Percentiles rank a stretch among this genome's conserved stretches.
phyloP scores from a whole-genome alignment of 768 basidiomycete species.

The Roridomyces roridus region DNA sequence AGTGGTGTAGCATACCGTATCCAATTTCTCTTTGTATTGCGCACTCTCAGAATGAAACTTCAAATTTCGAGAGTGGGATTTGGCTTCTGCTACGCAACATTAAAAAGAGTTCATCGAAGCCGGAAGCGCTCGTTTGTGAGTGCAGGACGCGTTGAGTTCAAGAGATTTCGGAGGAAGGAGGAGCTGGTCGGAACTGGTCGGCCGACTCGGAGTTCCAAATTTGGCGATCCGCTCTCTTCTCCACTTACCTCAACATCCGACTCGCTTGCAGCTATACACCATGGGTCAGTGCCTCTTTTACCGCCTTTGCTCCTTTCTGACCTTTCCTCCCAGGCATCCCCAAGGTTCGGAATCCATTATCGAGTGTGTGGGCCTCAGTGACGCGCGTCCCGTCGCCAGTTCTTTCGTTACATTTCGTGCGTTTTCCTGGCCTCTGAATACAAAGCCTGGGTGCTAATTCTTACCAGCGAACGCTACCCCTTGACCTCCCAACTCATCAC shows the following conservation, averaged over 20 bases:
- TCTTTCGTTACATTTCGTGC: slow-evolving; percentile 96
- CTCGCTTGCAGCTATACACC: not conserved
- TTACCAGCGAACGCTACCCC: slow-evolving; percentile 89
- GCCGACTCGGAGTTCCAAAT: too few relatives aligned
- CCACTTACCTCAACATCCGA: not conserved
- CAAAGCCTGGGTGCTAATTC: slow-evolving; percentile 12
- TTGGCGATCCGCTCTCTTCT: not conserved
- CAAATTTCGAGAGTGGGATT: too few relatives aligned
- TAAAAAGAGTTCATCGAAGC: too few relatives aligned
- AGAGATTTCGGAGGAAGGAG: too few relatives aligned
- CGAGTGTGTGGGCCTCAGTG: not conserved
- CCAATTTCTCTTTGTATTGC: too few relatives aligned
- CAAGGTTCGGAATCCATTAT: slow-evolving; percentile 51
- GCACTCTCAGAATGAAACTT: too few relatives aligned
- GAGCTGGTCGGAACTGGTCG: too few relatives aligned
- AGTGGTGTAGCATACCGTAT: too few relatives aligned
- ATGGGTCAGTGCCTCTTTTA: not conserved
- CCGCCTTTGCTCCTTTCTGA: not conserved
- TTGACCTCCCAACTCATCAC: slow-evolving; percentile 97
- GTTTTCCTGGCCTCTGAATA: slow-evolving; percentile 32
- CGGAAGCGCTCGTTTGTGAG: too few relatives aligned
- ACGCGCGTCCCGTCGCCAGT: slow-evolving; percentile 45
- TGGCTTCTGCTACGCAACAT: too few relatives aligned
- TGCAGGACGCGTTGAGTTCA: too few relatives aligned
- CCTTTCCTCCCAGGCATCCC: slow-evolving; percentile 55